These are phyloP conservation scores for Malassezia japonica DNA, from an alignment of 1,284 basidiomycete genomes.

Conservation along the genomic window DNA sequence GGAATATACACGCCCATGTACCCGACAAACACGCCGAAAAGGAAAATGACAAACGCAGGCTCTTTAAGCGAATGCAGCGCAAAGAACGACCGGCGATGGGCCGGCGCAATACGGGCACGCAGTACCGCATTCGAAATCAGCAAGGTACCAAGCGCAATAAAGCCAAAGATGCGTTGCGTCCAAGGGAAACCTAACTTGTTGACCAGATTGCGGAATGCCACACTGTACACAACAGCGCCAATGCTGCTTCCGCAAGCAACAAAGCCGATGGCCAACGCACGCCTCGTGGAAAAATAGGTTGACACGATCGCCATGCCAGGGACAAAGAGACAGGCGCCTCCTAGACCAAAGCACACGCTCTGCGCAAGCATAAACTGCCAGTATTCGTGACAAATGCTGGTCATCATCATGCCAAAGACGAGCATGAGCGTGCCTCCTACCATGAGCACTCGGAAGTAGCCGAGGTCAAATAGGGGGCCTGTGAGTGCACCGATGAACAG, in stretches of 20 bases:
- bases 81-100: neutral
- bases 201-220: conserved; percentile 22
- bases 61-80: conserved; percentile 9
- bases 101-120: neutral
- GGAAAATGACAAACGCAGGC: neutral
- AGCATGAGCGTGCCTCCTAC: conserved; percentile 18
- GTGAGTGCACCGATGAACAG: conserved; percentile 15
- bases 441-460: conserved; percentile 11
- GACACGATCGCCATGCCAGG: conserved; percentile 20
- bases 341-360: conserved; percentile 25
- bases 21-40: neutral
- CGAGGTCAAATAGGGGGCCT: conserved; percentile 27
- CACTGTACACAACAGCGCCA: conserved; percentile 33
- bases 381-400: conserved; percentile 27
- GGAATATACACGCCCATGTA: conserved; percentile 18
- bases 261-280: conserved; percentile 25
- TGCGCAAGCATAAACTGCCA: conserved; percentile 36
- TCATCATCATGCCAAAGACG: conserved; percentile 31
- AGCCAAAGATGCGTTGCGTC: conserved; percentile 29
- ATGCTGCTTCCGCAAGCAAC: conserved; percentile 26
- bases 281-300: conserved; percentile 22
- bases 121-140: conserved; percentile 9
- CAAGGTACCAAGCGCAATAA: conserved; percentile 24
- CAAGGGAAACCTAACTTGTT: conserved; percentile 26
- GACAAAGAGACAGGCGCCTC: conserved; percentile 22